Evolutionary conservation across 192 early-diverging fungal species (phyloP), one percentile per base, ranked within the genome.

Genomic region (Coemansia pectinata): DNA sequence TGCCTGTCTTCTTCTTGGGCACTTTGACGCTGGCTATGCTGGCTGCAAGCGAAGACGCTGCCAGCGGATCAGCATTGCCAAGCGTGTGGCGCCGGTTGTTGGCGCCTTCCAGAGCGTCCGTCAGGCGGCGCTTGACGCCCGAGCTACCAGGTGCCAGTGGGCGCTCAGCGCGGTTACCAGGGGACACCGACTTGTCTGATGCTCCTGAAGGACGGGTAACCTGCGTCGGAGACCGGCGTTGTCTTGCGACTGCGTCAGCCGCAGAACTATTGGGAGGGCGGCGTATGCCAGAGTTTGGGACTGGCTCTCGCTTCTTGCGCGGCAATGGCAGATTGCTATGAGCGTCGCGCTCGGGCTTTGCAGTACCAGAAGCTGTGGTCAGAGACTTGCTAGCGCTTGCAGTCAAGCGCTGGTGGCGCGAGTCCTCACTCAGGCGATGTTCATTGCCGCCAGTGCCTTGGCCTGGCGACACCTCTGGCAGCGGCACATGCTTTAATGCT

Each of bases 1-100:
- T 31, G 39, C 29, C 19, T 15, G 63, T 61, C 44, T 64, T 63
- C 67, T 81, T 81, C 57, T 81, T 81, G 12, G 79, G 79, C 50
- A 81, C 79, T 47, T 62, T 67, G 55, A 74, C 62, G 25, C 33
- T 53, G n/a, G 72, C 65, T 34, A 74, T 63, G 21, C 61, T 62
- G 33, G 48, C 48, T 11, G 72, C 72, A 21, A 68, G 29, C 15
- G 72, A 38, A 11, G 45, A 48, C 2, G 44, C 53, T 10, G 59
- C 34, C 61, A 64, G 21, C 0, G 27, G 55, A 31, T 58, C 55
- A 15, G 41, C 39, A 40, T 21, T 61, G 41, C 31, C 52, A 53
- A 33, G 66, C 14, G 31, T 41, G 27, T 29, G 40, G 21, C 29
- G 14, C 19, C 23, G 44, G 31, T 23, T 36, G 40, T n/a, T 44